Conservation (phyloP, 495 filamentous ascomycete species). For the Xylaria curta region DNA sequence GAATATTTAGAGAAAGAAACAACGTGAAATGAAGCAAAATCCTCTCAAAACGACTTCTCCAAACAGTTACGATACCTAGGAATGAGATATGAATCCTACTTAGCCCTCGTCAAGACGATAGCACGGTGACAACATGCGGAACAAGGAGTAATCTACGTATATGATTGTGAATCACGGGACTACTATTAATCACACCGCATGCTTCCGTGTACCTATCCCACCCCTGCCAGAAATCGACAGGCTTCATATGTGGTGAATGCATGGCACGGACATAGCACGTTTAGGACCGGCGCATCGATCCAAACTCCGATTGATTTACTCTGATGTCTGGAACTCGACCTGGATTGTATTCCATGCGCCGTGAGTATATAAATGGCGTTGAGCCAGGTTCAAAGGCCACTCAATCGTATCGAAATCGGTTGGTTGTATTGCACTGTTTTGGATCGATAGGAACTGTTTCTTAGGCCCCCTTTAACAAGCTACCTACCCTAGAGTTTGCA, state of each 20-base stretch:
- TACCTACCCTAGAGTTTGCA: neutral
- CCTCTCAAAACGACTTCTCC: neutral
- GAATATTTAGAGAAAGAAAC: neutral
- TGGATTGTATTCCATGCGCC: neutral
- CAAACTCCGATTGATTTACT: neutral
- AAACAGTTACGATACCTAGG: neutral
- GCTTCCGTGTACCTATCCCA: neutral
- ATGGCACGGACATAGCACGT: neutral
- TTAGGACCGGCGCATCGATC: neutral
- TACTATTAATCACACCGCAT: neutral
- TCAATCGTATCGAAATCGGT: neutral
- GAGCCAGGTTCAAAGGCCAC: neutral
- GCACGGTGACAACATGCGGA: neutral
- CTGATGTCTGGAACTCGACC: neutral
- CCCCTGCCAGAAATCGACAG: neutral
- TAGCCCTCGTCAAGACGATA: neutral
- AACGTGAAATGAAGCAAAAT: neutral
- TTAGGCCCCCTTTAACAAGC: neutral
- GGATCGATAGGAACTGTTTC: neutral
- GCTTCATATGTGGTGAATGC: neutral
- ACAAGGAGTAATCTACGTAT: neutral
- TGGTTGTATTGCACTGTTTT: neutral
- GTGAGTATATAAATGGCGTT: neutral
- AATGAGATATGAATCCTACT: neutral
- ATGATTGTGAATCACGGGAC: neutral